Conservation (phyloP, 164 flowering plant species). For the Vitis rotundifolia region DNA sequence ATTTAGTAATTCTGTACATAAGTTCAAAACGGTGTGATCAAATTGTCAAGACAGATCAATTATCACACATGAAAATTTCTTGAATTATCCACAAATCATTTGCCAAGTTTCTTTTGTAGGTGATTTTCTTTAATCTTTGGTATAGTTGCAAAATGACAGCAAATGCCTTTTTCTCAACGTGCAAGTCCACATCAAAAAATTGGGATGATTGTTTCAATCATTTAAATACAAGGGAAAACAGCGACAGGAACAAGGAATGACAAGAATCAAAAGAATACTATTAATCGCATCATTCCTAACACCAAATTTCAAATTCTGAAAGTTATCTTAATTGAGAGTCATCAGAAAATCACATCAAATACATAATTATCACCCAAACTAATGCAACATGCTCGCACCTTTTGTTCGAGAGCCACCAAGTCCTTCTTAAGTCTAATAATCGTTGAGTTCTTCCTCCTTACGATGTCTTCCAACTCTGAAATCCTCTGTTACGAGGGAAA, state of each 20-base stretch:
- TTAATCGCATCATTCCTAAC: neutral
- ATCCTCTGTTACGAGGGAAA: constrained; percentile 57
- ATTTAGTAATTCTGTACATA: neutral
- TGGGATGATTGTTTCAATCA: too few relatives aligned
- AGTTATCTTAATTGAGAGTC: neutral
- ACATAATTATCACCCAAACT: neutral
- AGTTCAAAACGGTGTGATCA: neutral
- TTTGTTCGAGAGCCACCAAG: constrained; percentile 67
- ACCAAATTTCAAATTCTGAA: neutral
- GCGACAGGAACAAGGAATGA: neutral
- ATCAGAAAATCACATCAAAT: neutral
- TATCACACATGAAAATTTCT: neutral
- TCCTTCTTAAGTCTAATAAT: constrained; percentile 74
- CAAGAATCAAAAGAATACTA: neutral
- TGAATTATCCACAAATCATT: too few relatives aligned
- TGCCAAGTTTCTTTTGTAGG: neutral
- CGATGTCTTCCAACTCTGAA: constrained; percentile 74
- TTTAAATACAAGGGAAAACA: too few relatives aligned
- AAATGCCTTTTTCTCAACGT: neutral
- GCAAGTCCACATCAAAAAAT: neutral
- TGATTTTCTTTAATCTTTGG: neutral
- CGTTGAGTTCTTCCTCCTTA: constrained; percentile 64
- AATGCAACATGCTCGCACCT: constrained; percentile 43
- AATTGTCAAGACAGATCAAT: neutral
- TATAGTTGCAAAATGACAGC: neutral